Evolutionary conservation across 2,329 filamentous ascomycete species (phyloP), one percentile per base, ranked within the genome.

Genomic region (Nothophaeocryptopus gaeumannii): DNA sequence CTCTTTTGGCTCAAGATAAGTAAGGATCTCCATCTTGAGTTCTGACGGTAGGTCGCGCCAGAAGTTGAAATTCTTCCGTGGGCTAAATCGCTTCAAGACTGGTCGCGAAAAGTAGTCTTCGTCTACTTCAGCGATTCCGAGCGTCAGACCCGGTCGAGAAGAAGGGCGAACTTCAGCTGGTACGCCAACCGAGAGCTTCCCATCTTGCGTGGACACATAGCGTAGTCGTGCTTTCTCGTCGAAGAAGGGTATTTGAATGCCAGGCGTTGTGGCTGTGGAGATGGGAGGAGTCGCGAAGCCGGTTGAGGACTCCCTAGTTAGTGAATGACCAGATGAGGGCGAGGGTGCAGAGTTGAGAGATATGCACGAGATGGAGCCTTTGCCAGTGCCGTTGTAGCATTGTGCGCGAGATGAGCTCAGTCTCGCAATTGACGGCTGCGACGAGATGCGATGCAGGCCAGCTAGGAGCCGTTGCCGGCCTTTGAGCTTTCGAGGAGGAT

Each of bases 31-130:
- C 60, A 95, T 77, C 59, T 85, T 85, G 47, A 97, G 77, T 72
- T 99, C 93, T 40, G 84, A 76, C 0, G 93, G 93, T 75, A 97
- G 80, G 36, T 81, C 79, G 10, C 76, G 79, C 90, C 91, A 96
- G 58, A 95, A 87, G 58, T 86, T 82, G 67, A 83, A 74, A 49
- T 75, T 70, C 45, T 56, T 63, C 65, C 60, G 45, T 59, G 68
- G 64, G 49, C 51, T 54, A 47, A 42, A 53, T 42, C 52, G 48
- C 47, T 67, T 67, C 31, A 57, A 51, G 35, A 62, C 45, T 14
- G 63, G 59, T 13, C 63, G 52, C 8, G 74, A 74, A 58, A 78
- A 77, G 59, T 77, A 77, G 59, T 77, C 73, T 42, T 70, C 70
- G 29, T 72, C 67, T 5, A 63, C 59, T 42, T 72, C 67, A n/a